Conservation (phyloP, 2,329 filamentous ascomycete species). For the Xylariaceae sp. region DNA sequence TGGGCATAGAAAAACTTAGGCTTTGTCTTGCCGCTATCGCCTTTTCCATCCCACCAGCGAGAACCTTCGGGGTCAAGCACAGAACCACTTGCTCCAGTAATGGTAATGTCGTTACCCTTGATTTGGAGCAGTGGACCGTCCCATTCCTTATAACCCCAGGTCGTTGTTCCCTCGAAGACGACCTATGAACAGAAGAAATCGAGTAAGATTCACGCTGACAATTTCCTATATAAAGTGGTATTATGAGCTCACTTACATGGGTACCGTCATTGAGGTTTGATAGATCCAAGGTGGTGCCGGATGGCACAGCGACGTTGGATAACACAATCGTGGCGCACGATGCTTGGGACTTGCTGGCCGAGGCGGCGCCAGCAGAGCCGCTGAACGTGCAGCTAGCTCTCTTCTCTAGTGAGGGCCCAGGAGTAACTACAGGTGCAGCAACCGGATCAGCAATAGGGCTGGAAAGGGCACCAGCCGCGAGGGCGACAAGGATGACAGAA, state of each 20-base stretch:
- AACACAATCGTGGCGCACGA: conserved; percentile 62
- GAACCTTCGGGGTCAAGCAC: conserved; percentile 62
- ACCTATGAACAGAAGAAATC: too few species aligned
- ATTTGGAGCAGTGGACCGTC: conserved; percentile 67
- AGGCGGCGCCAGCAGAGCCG: conserved; percentile 45
- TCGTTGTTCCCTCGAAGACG: conserved; percentile 69
- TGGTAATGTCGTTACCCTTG: conserved; percentile 60
- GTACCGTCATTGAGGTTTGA: conserved; percentile 58
- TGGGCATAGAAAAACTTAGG: conserved; percentile 67
- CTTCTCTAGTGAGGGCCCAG: conserved; percentile 16
- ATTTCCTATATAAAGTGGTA: neutral
- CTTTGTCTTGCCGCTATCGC: conserved; percentile 66
- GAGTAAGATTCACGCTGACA: neutral
- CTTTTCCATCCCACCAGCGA: conserved; percentile 67
- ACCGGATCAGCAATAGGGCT: conserved; percentile 3
- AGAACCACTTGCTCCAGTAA: conserved; percentile 58
- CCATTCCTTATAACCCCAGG: conserved; percentile 71
- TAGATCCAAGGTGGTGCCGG: conserved; percentile 64
- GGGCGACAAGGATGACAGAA: conserved; percentile 12
- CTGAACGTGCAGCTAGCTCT: conserved; percentile 59
- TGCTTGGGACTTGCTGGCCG: conserved; percentile 54
- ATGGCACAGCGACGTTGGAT: conserved; percentile 59
- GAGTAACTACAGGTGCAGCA: conserved; percentile 6
- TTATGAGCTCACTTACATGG: conserved; percentile 42
- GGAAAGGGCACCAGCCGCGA: conserved; percentile 16